Base-by-base conservation (phyloP, 148 eudicot genomes). In the Nepenthes mirabilis region DNA sequence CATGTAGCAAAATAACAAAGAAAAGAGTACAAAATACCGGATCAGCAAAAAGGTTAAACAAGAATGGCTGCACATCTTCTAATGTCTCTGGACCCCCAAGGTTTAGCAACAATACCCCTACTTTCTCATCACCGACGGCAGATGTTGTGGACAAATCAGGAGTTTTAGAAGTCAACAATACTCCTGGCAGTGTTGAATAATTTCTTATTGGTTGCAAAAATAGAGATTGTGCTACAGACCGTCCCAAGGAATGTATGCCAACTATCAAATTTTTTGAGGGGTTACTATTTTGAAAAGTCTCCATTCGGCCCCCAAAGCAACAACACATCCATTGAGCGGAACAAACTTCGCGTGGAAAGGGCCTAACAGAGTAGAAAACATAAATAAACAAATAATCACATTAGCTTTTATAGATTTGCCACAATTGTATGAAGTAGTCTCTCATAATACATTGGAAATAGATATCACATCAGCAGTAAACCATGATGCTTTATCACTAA, bases 31-130 rank as follows among this genome's bases (percentile, higher is more conserved):
- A 48, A 64, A 72, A 65, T 83, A 93, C 98, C 82, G 98, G 98
- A 70, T 93, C 98, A 12, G 98, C 91, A 66, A 93, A 93, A 62
- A 93, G 95, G 73, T 93, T 93, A 66, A 86, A 93, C 75, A 93
- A 74, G 71, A 93, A 93, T 43, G 98, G 98, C 69, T 93, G 98
- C 70, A 93, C 96, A 65, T 93, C 98, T 43, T 93, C 91, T 70
- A 93, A 81, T 62, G 96, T 91, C 71, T 91, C 98, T 43, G 98
- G 98, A 55, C 98, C 98, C 68, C 98, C 98, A 72, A 91, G 98
- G 76, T 91, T 91, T 12, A 91, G 90, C 78, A 91, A 72, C 66
- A 91, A 66, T 1, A 91, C 98, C 55, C 98, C 98, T 34, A 85
- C 74, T 65, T 77, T 88, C 63, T 82, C 96, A 63, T 85, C 89